Conservation (phyloP, 1,284 basidiomycete genomes). For the Quambalaria eucalypti region DNA sequence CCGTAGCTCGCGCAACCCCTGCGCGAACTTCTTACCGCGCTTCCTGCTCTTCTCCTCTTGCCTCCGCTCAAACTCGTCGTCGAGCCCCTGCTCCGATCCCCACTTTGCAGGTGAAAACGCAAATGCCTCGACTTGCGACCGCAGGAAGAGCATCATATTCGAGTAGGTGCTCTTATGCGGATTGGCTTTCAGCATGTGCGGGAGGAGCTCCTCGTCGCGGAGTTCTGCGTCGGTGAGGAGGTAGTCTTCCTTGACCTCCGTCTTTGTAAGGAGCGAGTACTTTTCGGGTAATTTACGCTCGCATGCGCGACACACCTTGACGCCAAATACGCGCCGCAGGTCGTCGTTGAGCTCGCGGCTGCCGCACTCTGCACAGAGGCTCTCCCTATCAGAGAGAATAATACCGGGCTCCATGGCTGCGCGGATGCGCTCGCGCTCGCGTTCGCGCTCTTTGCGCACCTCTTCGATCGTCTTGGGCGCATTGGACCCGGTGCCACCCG, state of each 20-base stretch:
- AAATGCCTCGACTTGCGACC: conserved; percentile 88
- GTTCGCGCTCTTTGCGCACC: conserved; percentile 34
- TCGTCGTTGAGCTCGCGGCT: conserved; percentile 35
- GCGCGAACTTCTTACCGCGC: conserved; percentile 67
- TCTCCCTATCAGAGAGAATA: conserved; percentile 11
- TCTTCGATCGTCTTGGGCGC: conserved; percentile 32
- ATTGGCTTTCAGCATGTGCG: conserved; percentile 89
- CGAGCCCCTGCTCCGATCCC: conserved; percentile 84
- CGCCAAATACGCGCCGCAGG: conserved; percentile 46
- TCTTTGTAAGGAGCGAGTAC: conserved; percentile 93
- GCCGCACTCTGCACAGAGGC: conserved; percentile 30
- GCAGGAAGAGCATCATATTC: conserved; percentile 98
- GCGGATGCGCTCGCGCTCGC: conserved; percentile 32
- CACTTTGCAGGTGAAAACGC: conserved; percentile 81
- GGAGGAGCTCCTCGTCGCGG: conserved; percentile 79
- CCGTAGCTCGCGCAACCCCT: conserved; percentile 32
- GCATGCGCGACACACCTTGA: conserved; percentile 78
- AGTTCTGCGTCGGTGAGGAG: conserved; percentile 61
- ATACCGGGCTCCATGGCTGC: conserved; percentile 31
- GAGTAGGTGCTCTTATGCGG: conserved; percentile 92
- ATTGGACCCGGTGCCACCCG: conserved; percentile 10
- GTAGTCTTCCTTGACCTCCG: conserved; percentile 80
- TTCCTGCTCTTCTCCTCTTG: conserved; percentile 76
- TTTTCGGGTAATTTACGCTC: conserved; percentile 65
- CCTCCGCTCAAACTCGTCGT: conserved; percentile 75